Evolutionary conservation across 163 green algal species (phyloP).

Genomic region (Chlamydomonas reinhardtii): DNA sequence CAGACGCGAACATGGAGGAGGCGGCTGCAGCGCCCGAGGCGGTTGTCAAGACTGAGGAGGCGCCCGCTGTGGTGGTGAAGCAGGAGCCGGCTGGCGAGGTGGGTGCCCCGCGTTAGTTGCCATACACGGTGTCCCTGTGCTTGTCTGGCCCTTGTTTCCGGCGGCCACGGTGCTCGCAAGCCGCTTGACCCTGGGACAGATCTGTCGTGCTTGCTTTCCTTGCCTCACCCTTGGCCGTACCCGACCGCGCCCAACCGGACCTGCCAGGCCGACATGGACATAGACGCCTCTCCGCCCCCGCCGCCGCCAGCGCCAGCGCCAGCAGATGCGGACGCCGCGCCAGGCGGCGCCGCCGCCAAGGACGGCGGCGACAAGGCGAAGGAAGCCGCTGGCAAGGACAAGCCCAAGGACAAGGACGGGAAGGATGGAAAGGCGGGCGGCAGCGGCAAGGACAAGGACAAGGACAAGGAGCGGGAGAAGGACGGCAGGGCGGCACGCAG

Average conservation of each 20-base stretch:
- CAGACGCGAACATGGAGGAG: neutral
- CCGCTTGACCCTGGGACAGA: no score
- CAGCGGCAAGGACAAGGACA: neutral
- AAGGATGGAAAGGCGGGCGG: neutral
- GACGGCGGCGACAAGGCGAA: slow-evolving; percentile 12
- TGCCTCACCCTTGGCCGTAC: no score
- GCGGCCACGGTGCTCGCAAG: no score
- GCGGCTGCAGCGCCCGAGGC: neutral
- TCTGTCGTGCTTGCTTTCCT: no score
- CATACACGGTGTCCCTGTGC: no score
- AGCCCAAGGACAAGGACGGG: slow-evolving; percentile 5
- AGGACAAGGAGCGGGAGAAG: slow-evolving; percentile 8
- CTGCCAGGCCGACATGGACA: neutral
- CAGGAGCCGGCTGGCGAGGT: slow-evolving; percentile 13
- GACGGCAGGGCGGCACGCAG: neutral
- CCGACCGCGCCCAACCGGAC: no score
- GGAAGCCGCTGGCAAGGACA: neutral
- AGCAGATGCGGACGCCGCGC: neutral
- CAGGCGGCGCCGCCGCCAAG: neutral
- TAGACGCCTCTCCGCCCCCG: neutral
- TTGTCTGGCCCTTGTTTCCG: no score
- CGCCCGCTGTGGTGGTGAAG: neutral
- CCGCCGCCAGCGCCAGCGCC: neutral
- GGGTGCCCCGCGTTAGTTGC: neutral
- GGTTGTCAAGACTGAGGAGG: neutral